Base-by-base conservation (phyloP, 495 filamentous ascomycete species). In the Talaromyces trachyspermus region DNA sequence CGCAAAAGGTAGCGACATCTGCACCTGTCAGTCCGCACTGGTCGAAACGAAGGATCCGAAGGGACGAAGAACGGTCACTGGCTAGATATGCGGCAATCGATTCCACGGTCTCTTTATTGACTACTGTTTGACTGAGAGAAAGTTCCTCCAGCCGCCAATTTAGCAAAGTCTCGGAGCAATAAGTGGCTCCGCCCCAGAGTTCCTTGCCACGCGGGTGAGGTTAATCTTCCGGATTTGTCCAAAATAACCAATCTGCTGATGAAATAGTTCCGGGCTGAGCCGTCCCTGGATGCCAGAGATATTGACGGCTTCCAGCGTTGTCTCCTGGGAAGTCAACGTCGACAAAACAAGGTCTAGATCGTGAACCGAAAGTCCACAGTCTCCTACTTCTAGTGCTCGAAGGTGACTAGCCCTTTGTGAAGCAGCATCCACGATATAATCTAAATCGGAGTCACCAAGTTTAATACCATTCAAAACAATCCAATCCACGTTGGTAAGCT, bases 401-500 rank as follows among this genome's bases (percentile, higher is more conserved):
- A 95, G 70, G 57, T 86, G 79, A 39, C 84, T 83, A 18, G 60
- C 69, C 46, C 68, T 72, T 52, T 78, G 78, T 17, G 77, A 81
- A 19, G 81, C 80, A 9, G 83, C 81, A 55, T 83, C 79, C 36
- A 85, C 81, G 18, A 80, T 60, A 56, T 79, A 82, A 49, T 89
- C 85, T 35, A 94, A 64, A 63, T 94, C 89, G 2, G 78, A 79
- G 38, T 92, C 85, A 27, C 83, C 84, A n/a, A 94, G 72, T 52
- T 84, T 76, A 56, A 95, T 95, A 10, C 86, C 88, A 46, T 81
- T 88, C 45, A 97, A 63, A 37, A 77, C 77, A 37, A 97, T 79
- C 79, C 82, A 95, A 62, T 82, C 86, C 46, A 84, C 83, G 60
- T 79, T 86, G 6, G 83, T 95, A 57, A 78, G 72, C 58, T 83